Percentiles rank a stretch among this genome's conserved stretches.
These are phyloP conservation scores for Amaranthus palmeri DNA, from an alignment of 148 eudicot species.

Conservation along the genomic window DNA sequence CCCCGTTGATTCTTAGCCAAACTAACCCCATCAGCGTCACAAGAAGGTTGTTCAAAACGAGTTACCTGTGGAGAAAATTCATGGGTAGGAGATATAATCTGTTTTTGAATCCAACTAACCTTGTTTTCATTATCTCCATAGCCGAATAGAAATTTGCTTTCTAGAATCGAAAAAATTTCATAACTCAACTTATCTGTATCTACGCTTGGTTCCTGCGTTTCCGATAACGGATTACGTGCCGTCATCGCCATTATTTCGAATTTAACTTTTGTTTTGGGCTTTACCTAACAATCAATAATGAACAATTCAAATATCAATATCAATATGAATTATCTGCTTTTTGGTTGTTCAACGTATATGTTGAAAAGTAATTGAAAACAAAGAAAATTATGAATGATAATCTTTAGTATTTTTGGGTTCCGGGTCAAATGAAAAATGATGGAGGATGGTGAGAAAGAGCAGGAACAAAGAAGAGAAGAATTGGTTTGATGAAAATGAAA, in stretches of 20 bases:
- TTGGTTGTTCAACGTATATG: too few species aligned
- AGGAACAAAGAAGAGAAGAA: too few species aligned
- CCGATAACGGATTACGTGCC: constrained; percentile 24
- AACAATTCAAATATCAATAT: too few species aligned
- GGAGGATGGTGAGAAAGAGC: too few species aligned
- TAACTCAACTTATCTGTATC: constrained; percentile 91
- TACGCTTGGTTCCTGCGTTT: constrained; percentile 72
- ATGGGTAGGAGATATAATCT: constrained; percentile 26
- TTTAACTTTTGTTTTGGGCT: too few species aligned
- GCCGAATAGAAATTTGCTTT: constrained; percentile 81
- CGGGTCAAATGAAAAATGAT: too few species aligned
- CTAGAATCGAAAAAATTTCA: constrained; percentile 84
- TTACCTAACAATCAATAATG: too few species aligned
- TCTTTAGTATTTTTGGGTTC: too few species aligned
- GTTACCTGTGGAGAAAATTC: constrained; percentile 12
- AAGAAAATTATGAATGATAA: too few species aligned
- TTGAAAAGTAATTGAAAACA: too few species aligned
- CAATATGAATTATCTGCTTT: too few species aligned
- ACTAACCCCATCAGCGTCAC: constrained; percentile 20
- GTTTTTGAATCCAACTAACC: constrained; percentile 52
- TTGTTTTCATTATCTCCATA: constrained; percentile 49
- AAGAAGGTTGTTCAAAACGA: background rate
- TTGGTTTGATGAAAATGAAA: too few species aligned
- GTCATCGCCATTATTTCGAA: background rate
- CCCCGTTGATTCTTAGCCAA: constrained; percentile 73